Base-by-base conservation (phyloP, 2,329 filamentous ascomycete genomes). In the Keithomyces neogunnii region DNA sequence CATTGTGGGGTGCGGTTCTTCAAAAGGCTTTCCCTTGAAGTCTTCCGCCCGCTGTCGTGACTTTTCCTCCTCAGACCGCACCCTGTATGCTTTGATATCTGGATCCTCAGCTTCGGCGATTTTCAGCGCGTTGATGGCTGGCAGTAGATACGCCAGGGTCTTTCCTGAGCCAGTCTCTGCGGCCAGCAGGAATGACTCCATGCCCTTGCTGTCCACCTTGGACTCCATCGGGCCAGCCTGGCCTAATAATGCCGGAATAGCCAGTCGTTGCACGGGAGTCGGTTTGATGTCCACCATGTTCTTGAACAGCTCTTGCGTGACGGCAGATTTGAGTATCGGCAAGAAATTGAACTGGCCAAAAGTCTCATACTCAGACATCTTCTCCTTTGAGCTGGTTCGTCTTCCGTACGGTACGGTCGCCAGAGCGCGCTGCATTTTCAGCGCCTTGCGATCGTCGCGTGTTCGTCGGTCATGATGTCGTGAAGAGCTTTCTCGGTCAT, bases 141-240 rank as follows among this genome's bases (percentile, higher is more conserved):
- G 95, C 4, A 96, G 70, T 4, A 97, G 73, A 64, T 99, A 99
- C 7, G 93, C 89, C 55, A 99, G 74, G 1, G 93, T 99, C 74
- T 99, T 99, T 54, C 93, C 93, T 0, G 93, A 97, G 10, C 93
- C 93, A 0, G 93, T 99, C 73, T 99, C 93, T 9, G 93, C 93
- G 3, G 93, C 93, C 47, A 99, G 76, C 10, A 99, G 76, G 63
- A 89, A 96, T 1, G 68, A 68, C 40, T 60, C 55, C 48, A 57
- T 54, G 70, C 73, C 78, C 53, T 70, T 69, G 57, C 63, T 76
- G 51, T 60, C 51, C 2, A 48, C 54, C 49, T 63, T 66, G n/a
- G 53, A 47, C 44, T 60, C 56, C 19, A 59, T 58, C 3, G 60
- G 53, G 5, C 55, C 54, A 29, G 74, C 65, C 60, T 82, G 73